A percentile compares a stretch with the other conserved stretches of the same genome.
Evolutionary conservation across 2,329 filamentous ascomycete genomes (phyloP).

Genomic region (Dendryphion nanum): DNA sequence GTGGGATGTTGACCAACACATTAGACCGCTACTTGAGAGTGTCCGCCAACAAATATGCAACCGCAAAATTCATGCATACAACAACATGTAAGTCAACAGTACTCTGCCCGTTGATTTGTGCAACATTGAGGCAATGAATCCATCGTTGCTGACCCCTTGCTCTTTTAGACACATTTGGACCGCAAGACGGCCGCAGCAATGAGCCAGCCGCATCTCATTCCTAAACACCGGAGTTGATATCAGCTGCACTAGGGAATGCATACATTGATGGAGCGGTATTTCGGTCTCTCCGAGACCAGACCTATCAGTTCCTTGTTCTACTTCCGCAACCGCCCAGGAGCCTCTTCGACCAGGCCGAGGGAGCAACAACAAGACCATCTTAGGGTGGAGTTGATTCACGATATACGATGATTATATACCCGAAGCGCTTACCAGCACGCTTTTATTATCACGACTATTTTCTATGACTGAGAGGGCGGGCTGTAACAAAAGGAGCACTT

Average conservation of each 20-base stretch:
- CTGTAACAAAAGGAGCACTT: too few species aligned
- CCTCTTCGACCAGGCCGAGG: background rate
- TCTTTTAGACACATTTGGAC: conserved; percentile 48
- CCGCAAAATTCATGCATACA: conserved; percentile 69
- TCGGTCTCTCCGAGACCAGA: background rate
- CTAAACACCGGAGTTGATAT: too few species aligned
- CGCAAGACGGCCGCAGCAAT: conserved; percentile 45
- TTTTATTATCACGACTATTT: too few species aligned
- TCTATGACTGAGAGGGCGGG: too few species aligned
- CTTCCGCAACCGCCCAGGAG: background rate
- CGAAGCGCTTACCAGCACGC: too few species aligned
- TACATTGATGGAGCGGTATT: conserved; percentile 3
- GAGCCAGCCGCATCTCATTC: too few species aligned
- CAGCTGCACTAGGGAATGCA: too few species aligned
- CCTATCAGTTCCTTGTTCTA: background rate
- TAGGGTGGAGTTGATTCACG: too few species aligned
- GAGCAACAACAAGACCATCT: background rate
- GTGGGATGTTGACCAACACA: conserved; percentile 59
- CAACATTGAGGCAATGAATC: conserved; percentile 24
- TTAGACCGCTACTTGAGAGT: conserved; percentile 60
- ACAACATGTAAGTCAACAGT: conserved; percentile 67
- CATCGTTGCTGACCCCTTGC: conserved; percentile 28
- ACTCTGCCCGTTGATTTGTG: conserved; percentile 9
- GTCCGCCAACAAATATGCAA: conserved; percentile 69
- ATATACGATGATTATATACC: too few species aligned